Evolutionary conservation across 2,329 filamentous ascomycete species (phyloP).

Genomic region (Botryotinia narcissicola): DNA sequence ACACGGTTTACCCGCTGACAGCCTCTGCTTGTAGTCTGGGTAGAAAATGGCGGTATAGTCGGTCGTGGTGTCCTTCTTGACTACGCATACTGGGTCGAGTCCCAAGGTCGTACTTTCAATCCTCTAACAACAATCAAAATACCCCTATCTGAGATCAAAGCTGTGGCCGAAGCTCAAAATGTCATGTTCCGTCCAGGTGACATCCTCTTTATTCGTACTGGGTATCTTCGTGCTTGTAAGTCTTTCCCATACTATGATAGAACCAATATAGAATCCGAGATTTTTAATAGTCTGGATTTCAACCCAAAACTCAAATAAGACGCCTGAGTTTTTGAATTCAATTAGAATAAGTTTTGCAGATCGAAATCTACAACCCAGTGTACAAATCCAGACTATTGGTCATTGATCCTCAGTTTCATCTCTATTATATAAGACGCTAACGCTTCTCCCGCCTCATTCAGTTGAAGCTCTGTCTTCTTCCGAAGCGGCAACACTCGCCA

Average conservation of each 20-base stretch:
- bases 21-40: constrained; percentile 37
- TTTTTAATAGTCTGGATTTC: not conserved
- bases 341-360: not conserved
- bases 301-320: not conserved
- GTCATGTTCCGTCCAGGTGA: constrained; percentile 40
- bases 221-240: constrained; percentile 39
- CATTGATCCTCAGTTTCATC: not conserved
- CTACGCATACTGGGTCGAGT: constrained; percentile 53
- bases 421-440: not conserved
- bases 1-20: too few species aligned
- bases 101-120: constrained; percentile 54
- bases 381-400: not conserved
- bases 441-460: not conserved
- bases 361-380: not conserved
- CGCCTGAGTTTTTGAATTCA: not conserved
- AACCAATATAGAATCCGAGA: not conserved
- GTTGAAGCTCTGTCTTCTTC: not conserved
- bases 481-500: not conserved
- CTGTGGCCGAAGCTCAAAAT: constrained; percentile 39
- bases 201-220: constrained; percentile 43
- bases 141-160: constrained; percentile 36
- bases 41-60: constrained; percentile 47
- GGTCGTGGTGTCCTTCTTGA: constrained; percentile 54
- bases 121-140: constrained; percentile 46
- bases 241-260: constrained; percentile 33